Conservation (phyloP, 2,329 filamentous ascomycete species). For the Verruconis gallopava region DNA sequence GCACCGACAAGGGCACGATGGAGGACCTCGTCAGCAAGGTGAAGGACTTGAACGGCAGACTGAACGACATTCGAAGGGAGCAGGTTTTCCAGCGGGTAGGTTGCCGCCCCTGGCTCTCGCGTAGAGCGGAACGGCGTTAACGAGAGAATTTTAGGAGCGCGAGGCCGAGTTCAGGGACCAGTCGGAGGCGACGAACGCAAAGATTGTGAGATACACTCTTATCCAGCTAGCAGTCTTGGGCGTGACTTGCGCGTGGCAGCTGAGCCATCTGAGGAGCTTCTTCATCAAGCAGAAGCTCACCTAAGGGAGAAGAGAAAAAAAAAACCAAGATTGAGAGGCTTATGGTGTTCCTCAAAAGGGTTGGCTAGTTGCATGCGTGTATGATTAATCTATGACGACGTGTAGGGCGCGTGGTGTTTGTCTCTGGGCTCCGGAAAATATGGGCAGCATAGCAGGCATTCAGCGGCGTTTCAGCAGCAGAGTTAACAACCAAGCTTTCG, state of each 20-base stretch:
- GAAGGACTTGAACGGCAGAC: conserved; percentile 72
- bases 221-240: conserved; percentile 78
- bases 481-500: too few relatives aligned
- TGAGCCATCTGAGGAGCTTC: conserved; percentile 89
- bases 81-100: conserved; percentile 88
- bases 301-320: conserved; percentile 30
- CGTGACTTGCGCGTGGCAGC: conserved; percentile 88
- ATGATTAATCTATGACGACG: not conserved
- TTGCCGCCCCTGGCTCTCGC: conserved; percentile 1
- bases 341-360: not conserved
- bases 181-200: conserved; percentile 81
- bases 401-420: not conserved
- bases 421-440: not conserved
- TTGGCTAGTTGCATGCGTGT: too few relatives aligned
- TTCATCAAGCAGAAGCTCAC: conserved; percentile 99
- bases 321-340: conserved; percentile 1
- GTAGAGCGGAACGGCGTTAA: conserved; percentile 12
- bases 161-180: conserved; percentile 98
- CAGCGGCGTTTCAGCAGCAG: not conserved
- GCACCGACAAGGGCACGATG: conserved; percentile 85
- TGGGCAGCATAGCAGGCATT: not conserved
- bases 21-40: conserved; percentile 79
- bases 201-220: conserved; percentile 87
- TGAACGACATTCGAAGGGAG: conserved; percentile 83
- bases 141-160: conserved; percentile 54